A percentile compares a stretch with the other conserved stretches of the same genome.
phyloP scores from a whole-genome alignment of 1,139 yeast genomes.

The Ogataea hybrid region DNA sequence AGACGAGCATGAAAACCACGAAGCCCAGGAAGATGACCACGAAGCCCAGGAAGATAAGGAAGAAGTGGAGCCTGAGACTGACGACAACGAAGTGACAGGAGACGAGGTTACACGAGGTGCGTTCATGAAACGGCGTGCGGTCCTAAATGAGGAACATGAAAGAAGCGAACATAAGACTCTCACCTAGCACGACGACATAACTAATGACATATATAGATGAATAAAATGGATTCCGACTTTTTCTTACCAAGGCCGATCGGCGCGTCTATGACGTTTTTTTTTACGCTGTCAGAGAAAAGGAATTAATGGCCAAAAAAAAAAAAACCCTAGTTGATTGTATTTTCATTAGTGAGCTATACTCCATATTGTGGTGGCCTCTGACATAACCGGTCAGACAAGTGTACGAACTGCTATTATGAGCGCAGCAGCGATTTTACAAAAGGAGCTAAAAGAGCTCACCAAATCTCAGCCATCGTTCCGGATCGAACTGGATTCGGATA shows the following conservation, averaged over 20 bases:
- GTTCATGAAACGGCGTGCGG: slow-evolving; percentile 36
- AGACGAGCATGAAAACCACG: slow-evolving; percentile 12
- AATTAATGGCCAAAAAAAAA: slow-evolving; percentile 9
- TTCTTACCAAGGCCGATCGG: slow-evolving; percentile 6
- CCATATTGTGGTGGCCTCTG: background rate
- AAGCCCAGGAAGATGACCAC: slow-evolving; percentile 8
- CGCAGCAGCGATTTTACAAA: slow-evolving; percentile 28
- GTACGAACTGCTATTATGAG: slow-evolving; percentile 17
- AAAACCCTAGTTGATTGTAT: slow-evolving; percentile 7
- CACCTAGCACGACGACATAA: slow-evolving; percentile 1
- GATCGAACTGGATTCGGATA: slow-evolving; percentile 84
- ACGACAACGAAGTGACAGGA: slow-evolving; percentile 18
- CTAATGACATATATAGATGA: slow-evolving; percentile 8
- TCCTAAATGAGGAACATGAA: slow-evolving; percentile 30
- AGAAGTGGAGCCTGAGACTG: slow-evolving; percentile 20
- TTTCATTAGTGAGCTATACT: slow-evolving; percentile 3
- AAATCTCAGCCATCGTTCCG: slow-evolving; percentile 73
- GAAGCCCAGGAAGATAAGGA: background rate
- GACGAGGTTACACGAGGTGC: slow-evolving; percentile 27
- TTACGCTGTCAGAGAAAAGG: slow-evolving; percentile 2
- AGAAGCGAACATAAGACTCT: slow-evolving; percentile 5
- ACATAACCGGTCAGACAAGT: background rate
- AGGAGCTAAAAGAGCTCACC: slow-evolving; percentile 35
- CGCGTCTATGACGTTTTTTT: slow-evolving; percentile 4
- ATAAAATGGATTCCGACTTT: slow-evolving; percentile 2